Conservation (phyloP, 768 basidiomycete genomes). For the Cyclocybe aegerita region DNA sequence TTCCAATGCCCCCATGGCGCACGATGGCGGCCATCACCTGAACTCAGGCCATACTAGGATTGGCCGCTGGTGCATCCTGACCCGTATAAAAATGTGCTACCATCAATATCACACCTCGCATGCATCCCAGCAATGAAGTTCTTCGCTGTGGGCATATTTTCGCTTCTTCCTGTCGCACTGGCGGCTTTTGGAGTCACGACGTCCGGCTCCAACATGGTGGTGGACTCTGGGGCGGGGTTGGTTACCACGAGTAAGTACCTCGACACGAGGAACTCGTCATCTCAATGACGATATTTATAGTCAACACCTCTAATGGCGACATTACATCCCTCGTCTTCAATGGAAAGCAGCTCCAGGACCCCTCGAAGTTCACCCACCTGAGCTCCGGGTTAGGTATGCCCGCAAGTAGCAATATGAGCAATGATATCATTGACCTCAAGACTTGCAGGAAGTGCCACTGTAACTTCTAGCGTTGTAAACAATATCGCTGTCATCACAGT, state of each 20-base stretch:
- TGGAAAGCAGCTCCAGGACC: constrained; percentile 45
- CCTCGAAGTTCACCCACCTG: constrained; percentile 43
- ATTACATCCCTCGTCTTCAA: constrained; percentile 46
- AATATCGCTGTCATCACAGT: constrained; percentile 42
- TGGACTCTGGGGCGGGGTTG: constrained; percentile 45
- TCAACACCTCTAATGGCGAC: constrained; percentile 43
- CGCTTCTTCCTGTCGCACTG: constrained; percentile 31
- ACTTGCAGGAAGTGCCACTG: constrained; percentile 36
- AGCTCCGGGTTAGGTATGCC: constrained; percentile 42
- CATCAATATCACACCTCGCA: no score
- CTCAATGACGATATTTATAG: constrained; percentile 17
- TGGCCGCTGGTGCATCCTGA: no score
- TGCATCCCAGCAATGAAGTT: constrained; percentile 17
- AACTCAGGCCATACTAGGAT: no score
- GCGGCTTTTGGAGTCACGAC: constrained; percentile 47
- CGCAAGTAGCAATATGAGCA: neutral
- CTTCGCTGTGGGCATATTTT: constrained; percentile 20
- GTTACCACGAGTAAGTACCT: constrained; percentile 39
- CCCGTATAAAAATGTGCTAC: no score
- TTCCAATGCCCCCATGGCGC: no score
- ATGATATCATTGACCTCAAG: neutral
- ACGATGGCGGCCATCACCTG: no score
- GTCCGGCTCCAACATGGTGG: constrained; percentile 36
- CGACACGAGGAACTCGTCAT: neutral
- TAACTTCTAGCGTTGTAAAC: constrained; percentile 38